A percentile compares a stretch with the other conserved stretches of the same genome.
Conservation (phyloP, 1,284 basidiomycete genomes). For the Apiotrichum gamsii region DNA sequence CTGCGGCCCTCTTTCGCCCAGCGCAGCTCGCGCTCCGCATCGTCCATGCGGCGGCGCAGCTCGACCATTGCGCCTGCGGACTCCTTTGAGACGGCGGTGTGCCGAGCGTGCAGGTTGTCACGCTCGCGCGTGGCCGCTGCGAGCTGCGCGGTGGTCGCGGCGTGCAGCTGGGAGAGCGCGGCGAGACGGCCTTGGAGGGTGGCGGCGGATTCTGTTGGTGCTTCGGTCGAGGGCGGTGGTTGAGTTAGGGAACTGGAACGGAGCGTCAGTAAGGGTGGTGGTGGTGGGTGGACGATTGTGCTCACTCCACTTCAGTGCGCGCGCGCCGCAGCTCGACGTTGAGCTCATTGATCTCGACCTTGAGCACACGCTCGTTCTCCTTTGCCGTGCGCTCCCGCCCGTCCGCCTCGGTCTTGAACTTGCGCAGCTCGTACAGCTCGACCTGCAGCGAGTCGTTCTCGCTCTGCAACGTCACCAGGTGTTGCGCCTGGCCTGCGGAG, state of each 20-base stretch:
- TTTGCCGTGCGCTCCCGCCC: constrained; percentile 25
- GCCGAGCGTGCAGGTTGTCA: constrained; percentile 25
- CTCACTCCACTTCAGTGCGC: constrained; percentile 45
- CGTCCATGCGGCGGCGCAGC: constrained; percentile 24
- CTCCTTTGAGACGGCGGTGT: constrained; percentile 26
- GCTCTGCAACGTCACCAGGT: constrained; percentile 29
- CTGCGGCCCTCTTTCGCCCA: constrained; percentile 41
- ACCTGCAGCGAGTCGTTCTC: constrained; percentile 30
- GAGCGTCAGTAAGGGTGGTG: no score
- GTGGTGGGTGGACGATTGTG: no score
- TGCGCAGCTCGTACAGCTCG: constrained; percentile 36
- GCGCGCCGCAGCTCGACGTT: constrained; percentile 39
- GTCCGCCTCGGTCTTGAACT: constrained; percentile 39
- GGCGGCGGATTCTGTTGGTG: constrained; percentile 19
- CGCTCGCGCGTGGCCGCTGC: constrained; percentile 27
- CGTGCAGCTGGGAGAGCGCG: constrained; percentile 32
- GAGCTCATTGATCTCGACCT: constrained; percentile 31
- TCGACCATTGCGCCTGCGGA: constrained; percentile 21
- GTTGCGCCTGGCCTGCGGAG: constrained; percentile 33
- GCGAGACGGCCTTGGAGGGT: constrained; percentile 34
- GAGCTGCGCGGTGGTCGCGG: constrained; percentile 28
- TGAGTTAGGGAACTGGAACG: constrained; percentile 41
- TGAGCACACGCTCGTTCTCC: constrained; percentile 28
- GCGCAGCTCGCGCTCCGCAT: constrained; percentile 36
- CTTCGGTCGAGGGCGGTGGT: constrained; percentile 22